These are phyloP conservation scores for Cymbopogon flexuosus DNA, from an alignment of 202 grass and related monocot genomes.

Conservation along the genomic window DNA sequence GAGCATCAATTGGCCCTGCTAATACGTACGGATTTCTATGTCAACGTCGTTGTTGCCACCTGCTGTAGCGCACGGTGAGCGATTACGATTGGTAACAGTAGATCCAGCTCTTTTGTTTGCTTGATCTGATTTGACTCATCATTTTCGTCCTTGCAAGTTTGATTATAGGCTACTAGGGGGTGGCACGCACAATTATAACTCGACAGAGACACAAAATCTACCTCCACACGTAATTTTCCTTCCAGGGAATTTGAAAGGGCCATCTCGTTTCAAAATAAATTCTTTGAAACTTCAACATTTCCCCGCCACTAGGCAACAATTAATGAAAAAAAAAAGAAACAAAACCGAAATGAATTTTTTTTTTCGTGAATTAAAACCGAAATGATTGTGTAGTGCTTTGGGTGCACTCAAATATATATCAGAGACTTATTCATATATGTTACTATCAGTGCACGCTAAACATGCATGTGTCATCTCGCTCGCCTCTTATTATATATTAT, in stretches of 20 bases:
- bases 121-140: background rate
- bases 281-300: background rate
- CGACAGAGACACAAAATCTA: slow-evolving; percentile 17
- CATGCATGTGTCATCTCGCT: no score
- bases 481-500: no score
- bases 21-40: background rate
- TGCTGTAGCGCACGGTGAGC: background rate
- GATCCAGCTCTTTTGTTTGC: background rate
- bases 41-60: background rate
- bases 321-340: background rate
- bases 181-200: background rate
- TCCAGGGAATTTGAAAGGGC: background rate
- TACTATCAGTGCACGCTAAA: no score
- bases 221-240: background rate
- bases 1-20: slow-evolving; percentile 1
- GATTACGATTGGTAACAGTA: background rate
- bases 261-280: background rate
- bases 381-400: no score
- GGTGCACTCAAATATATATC: no score
- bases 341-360: no score
- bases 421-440: no score
- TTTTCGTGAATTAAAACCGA: no score
- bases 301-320: background rate
- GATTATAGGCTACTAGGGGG: background rate
- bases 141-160: background rate